Conservation (phyloP, 331 rosid genomes). For the Acacia concinna region DNA sequence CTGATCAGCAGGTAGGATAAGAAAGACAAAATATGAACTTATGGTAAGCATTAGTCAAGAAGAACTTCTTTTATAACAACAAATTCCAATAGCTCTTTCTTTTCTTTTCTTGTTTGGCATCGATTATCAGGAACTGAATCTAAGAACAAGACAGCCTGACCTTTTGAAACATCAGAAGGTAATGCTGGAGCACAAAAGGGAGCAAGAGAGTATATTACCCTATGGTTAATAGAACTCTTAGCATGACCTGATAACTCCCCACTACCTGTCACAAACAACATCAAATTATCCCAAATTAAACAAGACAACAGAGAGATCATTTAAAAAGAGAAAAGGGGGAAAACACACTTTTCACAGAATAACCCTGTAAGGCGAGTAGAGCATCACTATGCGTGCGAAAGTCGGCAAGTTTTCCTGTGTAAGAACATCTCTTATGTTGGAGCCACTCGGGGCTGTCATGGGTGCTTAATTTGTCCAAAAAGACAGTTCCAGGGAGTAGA, state of each 20-base stretch:
- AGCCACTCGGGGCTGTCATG: constrained; percentile 39
- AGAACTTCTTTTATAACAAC: background rate
- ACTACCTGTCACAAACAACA: constrained; percentile 45
- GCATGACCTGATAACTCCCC: constrained; percentile 36
- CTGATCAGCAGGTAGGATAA: background rate
- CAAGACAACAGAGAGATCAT: background rate
- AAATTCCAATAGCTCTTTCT: background rate
- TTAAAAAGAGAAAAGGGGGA: background rate
- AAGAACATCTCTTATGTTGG: constrained; percentile 25
- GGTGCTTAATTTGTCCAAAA: constrained; percentile 34
- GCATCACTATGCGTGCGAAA: constrained; percentile 32
- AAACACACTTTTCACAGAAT: background rate
- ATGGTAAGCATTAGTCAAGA: background rate
- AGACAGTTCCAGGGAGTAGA: constrained; percentile 40
- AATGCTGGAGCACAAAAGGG: constrained; percentile 19
- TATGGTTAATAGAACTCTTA: constrained; percentile 31
- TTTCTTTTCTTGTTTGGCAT: background rate
- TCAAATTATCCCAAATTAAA: constrained; percentile 9
- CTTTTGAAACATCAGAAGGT: background rate
- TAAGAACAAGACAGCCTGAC: background rate
- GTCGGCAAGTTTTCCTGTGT: constrained; percentile 28
- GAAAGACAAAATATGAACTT: background rate
- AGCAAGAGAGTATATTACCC: constrained; percentile 43
- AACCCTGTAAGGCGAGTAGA: constrained; percentile 47
- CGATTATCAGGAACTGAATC: constrained; percentile 9